Evolutionary conservation across 2,329 filamentous ascomycete genomes (phyloP), one percentile per base, ranked within the genome.

Genomic region (Sporothrix inflata): DNA sequence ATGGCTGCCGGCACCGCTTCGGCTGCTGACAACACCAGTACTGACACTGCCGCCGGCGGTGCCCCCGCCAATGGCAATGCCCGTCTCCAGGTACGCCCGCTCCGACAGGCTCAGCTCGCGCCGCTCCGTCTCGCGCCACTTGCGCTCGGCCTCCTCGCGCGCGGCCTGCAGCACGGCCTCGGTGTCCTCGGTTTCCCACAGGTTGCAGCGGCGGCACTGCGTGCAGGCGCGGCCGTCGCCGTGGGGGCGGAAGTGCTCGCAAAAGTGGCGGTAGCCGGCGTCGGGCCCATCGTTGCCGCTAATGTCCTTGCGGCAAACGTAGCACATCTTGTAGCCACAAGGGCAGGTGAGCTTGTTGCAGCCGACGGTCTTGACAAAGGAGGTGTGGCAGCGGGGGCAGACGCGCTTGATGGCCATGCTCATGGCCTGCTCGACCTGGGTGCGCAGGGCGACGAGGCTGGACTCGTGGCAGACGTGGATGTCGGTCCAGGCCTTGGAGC

Each of bases 311-410:
- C 96, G 92, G 81, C 96, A 99, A 63, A 98, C 89, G 79, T 99
- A 99, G 81, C 96, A 99, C 95, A 98, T 98, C 77, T 92, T 92
- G 82, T 98, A 98, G 9, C 96, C 96, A 81, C 96, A 99, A 19
- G 94, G 90, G 79, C 96, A 98, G 6, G 94, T 95, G 53, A 99
- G 87, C 83, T 98, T 98, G 85, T 99, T 99, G 87, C 96, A 99
- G 77, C 96, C 96, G 34, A 91, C 90, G 7, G 90, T 91, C 81
- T 98, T 98, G 82, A 99, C 93, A 80, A 98, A 98, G 19, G 91
- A 93, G 11, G 94, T 93, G 76, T 93, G 91, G 84, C 96, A 99
- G 65, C 91, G 89, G 9, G 96, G 96, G 80, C 96, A 99, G 11
- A 96, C 95, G 68, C 96, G 92, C 83, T 98, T 99, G 79, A 98